Conservation (phyloP, 2,329 filamentous ascomycete species). For the Anthostomella pinea region DNA sequence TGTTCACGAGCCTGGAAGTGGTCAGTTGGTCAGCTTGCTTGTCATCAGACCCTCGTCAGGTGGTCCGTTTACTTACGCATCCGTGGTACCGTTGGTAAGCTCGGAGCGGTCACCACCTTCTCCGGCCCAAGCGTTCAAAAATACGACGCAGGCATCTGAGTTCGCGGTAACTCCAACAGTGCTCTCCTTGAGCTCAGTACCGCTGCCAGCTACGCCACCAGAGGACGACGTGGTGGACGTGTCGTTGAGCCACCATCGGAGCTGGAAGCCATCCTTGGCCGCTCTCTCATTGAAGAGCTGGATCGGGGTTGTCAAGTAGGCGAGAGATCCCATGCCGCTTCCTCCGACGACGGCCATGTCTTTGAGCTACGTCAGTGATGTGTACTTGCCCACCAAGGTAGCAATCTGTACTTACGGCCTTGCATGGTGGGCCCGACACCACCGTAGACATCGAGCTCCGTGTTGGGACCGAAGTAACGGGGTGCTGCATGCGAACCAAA, state of each 20-base stretch:
- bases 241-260: constrained; percentile 10
- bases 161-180: constrained; percentile 6
- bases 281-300: constrained; percentile 8
- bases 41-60: too few relatives aligned
- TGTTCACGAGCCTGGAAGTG: constrained; percentile 75
- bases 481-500: constrained; percentile 51
- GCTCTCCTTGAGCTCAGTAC: constrained; percentile 3
- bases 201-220: constrained; percentile 2
- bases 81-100: too few relatives aligned
- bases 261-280: constrained; percentile 8
- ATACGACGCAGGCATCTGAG: constrained; percentile 49
- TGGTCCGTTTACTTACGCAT: too few relatives aligned
- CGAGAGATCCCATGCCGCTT: constrained; percentile 10
- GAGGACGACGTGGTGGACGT: background rate
- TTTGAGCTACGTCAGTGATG: too few relatives aligned
- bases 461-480: constrained; percentile 5
- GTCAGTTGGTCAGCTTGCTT: too few relatives aligned
- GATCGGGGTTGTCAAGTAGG: constrained; percentile 4
- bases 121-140: constrained; percentile 63
- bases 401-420: too few relatives aligned
- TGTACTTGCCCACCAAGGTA: too few relatives aligned
- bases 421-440: constrained; percentile 9
- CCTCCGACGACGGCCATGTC: too few relatives aligned
- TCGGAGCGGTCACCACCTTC: constrained; percentile 37
- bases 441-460: constrained; percentile 1